Base-by-base conservation (phyloP, 176 grass and related monocot species). In the Oryza rufipogon region DNA sequence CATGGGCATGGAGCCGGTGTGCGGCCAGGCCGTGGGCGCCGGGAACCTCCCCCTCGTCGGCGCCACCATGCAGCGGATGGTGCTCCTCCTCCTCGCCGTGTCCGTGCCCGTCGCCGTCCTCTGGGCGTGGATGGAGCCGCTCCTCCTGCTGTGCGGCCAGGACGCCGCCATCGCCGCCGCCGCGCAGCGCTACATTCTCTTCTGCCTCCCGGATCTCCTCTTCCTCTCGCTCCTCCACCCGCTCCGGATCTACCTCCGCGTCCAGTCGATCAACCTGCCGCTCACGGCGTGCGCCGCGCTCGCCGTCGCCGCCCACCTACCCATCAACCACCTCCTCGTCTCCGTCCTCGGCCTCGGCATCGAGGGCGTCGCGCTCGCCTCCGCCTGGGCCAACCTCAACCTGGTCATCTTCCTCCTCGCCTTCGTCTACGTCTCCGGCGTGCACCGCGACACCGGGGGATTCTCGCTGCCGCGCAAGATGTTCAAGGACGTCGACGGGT, bases 1-100 rank as follows among this genome's bases (percentile, higher is more conserved):
- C 60, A 91, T 90, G 88, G 97, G 97, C 13, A 99, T 99, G 97
- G 97, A 99, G 38, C 93, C 97, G 0, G 94, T 99, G 11, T 99
- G 97, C 75, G 97, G 97, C 13, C 97, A 99, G 84, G 97, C 97
- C 42, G 91, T 92, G 16, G 93, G 97, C 2, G 97, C 97, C 33
- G 68, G 46, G 39, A 91, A 92, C 28, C 75, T 94, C 39, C 56
- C 41, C 3, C 89, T 99, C 54, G 87, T 99, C 51, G 96, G 93
- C 73, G 68, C 86, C 46, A 87, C 96, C 60, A 89, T 94, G 77
- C 93, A 89, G 73, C 93, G 96, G 9, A 99, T 89, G 48, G 76
- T 94, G 33, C 79, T 99, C 65, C 81, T 99, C 32, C 89, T 99
- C 54, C 85, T 99, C 60, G 83, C 74, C 15, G 51, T 90, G 30